phyloP scores from a whole-genome alignment of 192 early-diverging fungal genomes.

The Coemansia sp. region DNA sequence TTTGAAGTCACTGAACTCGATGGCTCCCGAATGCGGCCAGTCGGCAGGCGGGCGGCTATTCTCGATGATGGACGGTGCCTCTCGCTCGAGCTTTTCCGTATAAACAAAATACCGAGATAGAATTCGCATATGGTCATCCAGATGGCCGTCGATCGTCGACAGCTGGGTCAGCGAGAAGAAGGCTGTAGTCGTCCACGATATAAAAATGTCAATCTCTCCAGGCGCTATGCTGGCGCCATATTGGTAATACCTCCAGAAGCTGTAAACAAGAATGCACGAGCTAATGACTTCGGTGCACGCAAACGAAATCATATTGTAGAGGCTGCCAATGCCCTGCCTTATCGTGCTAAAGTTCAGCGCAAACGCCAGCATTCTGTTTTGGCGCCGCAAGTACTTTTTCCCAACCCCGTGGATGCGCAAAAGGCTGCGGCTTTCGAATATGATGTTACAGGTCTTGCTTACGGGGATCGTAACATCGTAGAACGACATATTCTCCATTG shows the following conservation, averaged over 20 bases:
- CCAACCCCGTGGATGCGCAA: conserved; percentile 13
- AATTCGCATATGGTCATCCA: not conserved
- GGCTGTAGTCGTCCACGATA: not conserved
- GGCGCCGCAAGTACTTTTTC: not conserved
- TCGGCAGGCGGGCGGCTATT: conserved; percentile 46
- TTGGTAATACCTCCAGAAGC: not conserved
- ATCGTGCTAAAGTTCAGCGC: not conserved
- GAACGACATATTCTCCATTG: not conserved
- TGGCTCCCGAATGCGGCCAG: conserved; percentile 67
- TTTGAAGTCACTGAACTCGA: conserved; percentile 50
- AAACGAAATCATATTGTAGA: not conserved
- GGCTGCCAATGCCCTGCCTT: not conserved
- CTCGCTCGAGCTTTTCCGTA: conserved; percentile 24
- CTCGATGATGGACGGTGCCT: conserved; percentile 61
- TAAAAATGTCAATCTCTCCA: not conserved
- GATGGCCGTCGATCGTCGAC: not conserved
- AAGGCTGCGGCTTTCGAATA: not conserved
- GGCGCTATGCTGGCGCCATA: not conserved
- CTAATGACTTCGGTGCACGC: not conserved
- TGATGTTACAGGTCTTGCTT: not conserved
- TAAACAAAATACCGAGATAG: not conserved
- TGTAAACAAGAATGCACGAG: not conserved
- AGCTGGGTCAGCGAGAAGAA: not conserved
- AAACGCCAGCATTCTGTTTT: not conserved
- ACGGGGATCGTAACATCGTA: not conserved